Evolutionary conservation across 2,329 filamentous ascomycete genomes (phyloP).

Genomic region (Cladosporium sp.): DNA sequence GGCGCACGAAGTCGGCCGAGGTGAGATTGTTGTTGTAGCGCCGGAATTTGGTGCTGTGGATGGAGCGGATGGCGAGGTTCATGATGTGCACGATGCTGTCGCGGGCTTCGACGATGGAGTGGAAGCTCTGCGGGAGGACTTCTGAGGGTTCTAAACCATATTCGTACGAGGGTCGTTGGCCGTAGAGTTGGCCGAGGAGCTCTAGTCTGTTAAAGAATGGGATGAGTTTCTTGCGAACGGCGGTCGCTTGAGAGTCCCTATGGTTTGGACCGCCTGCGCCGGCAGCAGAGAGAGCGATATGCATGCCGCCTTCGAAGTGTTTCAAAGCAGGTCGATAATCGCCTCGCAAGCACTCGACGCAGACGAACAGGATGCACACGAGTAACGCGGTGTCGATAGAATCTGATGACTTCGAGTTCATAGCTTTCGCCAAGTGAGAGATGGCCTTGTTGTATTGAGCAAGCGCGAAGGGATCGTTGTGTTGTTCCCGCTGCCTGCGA

Average conservation of each 20-base stretch:
- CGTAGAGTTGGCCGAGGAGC: conserved; percentile 18
- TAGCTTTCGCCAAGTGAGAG: conserved; percentile 13
- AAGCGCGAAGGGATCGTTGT: conserved; percentile 19
- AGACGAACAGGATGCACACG: conserved; percentile 28
- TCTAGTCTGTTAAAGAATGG: conserved; percentile 21
- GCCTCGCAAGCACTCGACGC: conserved; percentile 24
- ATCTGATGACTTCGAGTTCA: conserved; percentile 8
- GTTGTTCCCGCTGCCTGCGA: not conserved
- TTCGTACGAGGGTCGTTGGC: not conserved
- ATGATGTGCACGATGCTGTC: conserved; percentile 20
- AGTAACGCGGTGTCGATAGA: conserved; percentile 20
- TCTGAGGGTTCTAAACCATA: conserved; percentile 10
- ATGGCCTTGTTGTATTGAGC: conserved; percentile 25
- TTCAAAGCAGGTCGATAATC: conserved; percentile 21
- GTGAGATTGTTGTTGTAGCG: conserved; percentile 13
- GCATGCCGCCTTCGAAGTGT: conserved; percentile 22
- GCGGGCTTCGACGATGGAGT: conserved; percentile 16
- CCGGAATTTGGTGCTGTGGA: conserved; percentile 14
- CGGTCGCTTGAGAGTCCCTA: not conserved
- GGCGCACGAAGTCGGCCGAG: conserved; percentile 10
- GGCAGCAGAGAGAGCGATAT: conserved; percentile 15
- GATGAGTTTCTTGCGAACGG: conserved; percentile 15
- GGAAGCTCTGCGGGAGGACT: conserved; percentile 11
- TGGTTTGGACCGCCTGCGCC: not conserved
- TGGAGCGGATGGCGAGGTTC: conserved; percentile 18